Evolutionary conservation across 169 alveolate species (phyloP), one percentile per base, ranked within the genome.

Genomic region (Eimeria falciformis): DNA sequence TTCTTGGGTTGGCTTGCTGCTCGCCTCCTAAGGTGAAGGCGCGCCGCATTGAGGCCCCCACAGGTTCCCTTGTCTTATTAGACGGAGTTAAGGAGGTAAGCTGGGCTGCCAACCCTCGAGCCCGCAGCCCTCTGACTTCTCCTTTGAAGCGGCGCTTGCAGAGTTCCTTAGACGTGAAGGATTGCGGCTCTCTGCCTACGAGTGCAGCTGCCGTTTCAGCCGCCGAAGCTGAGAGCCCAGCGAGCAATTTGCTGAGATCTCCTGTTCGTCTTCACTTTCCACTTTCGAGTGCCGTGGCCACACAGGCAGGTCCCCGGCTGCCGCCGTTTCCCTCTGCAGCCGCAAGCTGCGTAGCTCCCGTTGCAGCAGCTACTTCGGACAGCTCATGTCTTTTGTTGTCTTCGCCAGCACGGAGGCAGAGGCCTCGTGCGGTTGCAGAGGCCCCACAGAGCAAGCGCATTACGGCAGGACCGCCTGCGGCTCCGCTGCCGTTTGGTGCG

Each of bases 1-100:
- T 53, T 14, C 55, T 37, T 25, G 73, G 89, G 58, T 50, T n/a
- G n/a, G 33, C 53, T 29, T 79, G 71, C 55, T 50, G 58, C 43
- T 81, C 89, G 23, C 89, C 89, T 47, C 89, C 89, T 2, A 81
- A 81, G 75, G 47, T 55, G 40, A 81, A 81, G 75, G 89, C 89
- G 0, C 89, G 89, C 89, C 89, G 89, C n/a, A 17, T 81, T 11
- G 89, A 81, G 75, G 50, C 75, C 56, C 37, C 23, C 53, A 9
- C 75, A 17, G 56, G 40, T 33, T 18, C 12, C 45, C 56, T 55
- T 25, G n/a, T n/a, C n/a, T n/a, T n/a, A n/a, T n/a, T n/a, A n/a
- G n/a, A n/a, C n/a, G n/a, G n/a, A n/a, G n/a, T n/a, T n/a, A n/a
- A n/a, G n/a, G n/a, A n/a, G n/a, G n/a, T n/a, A n/a, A n/a, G n/a